A percentile compares a stretch with the other conserved stretches of the same genome.
phyloP scores from a whole-genome alignment of 2,329 filamentous ascomycete genomes.

The Colletotrichum zoysiae region DNA sequence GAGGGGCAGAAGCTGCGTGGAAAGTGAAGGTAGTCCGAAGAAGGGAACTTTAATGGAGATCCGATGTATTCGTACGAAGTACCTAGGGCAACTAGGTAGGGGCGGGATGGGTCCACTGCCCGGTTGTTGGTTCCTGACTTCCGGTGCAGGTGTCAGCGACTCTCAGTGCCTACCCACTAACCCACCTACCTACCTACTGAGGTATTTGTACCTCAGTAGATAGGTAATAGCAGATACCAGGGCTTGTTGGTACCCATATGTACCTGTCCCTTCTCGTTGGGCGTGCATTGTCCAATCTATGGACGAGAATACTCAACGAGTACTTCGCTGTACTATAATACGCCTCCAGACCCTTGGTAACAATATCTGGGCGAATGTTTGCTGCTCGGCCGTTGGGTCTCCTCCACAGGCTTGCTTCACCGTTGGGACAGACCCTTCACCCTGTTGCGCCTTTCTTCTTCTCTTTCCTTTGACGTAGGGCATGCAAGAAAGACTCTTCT shows the following conservation, averaged over 20 bases:
- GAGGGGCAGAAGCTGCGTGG: slow-evolving; percentile 17
- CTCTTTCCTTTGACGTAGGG: slow-evolving; percentile 7
- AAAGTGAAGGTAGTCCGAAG: slow-evolving; percentile 32
- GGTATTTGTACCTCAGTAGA: no score
- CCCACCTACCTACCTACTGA: no score
- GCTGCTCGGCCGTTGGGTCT: slow-evolving; percentile 1
- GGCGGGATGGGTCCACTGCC: slow-evolving; percentile 24
- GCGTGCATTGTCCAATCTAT: neutral
- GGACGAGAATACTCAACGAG: neutral
- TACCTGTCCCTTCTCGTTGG: no score
- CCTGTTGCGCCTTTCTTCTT: slow-evolving; percentile 18
- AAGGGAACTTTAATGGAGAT: slow-evolving; percentile 38
- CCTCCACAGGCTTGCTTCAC: slow-evolving; percentile 2
- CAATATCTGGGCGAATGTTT: neutral
- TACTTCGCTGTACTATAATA: no score
- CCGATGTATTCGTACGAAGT: slow-evolving; percentile 18
- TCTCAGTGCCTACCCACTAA: neutral
- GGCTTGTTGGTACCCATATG: no score
- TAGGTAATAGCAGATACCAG: no score
- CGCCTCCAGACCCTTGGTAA: neutral
- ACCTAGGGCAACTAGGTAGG: neutral
- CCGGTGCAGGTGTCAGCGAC: slow-evolving; percentile 5
- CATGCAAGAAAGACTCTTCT: slow-evolving; percentile 8
- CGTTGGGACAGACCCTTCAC: neutral
- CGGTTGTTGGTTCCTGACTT: slow-evolving; percentile 35